Conservation (phyloP, 257 asterid genomes). For the Nicotiana sylvestris region DNA sequence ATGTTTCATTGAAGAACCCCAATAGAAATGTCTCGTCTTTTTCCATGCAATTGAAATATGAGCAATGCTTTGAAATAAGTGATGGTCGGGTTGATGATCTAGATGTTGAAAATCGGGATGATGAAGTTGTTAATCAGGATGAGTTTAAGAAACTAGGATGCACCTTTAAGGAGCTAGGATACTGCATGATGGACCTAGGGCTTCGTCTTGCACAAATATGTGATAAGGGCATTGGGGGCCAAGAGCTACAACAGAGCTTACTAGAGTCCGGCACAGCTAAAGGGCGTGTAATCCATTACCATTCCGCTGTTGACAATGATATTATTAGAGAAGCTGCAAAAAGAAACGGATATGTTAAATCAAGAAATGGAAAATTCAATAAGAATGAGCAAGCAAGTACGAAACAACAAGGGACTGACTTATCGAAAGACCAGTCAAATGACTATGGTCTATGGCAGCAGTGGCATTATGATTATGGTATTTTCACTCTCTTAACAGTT, state of each 20-base stretch:
- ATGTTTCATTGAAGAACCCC: conserved; percentile 61
- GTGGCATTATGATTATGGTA: conserved; percentile 95
- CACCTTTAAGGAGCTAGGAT: conserved; percentile 56
- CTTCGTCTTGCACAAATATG: conserved; percentile 66
- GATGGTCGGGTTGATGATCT: not conserved
- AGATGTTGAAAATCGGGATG: not conserved
- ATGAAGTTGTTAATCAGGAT: conserved; percentile 16
- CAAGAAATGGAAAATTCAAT: conserved; percentile 7
- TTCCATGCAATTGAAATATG: conserved; percentile 77
- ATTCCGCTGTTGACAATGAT: conserved; percentile 50
- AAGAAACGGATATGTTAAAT: conserved; percentile 19
- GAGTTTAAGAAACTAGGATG: conserved; percentile 52
- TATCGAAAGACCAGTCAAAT: conserved; percentile 6
- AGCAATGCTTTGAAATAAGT: conserved; percentile 20
- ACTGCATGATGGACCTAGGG: conserved; percentile 74
- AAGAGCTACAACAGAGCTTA: conserved; percentile 72
- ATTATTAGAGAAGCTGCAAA: conserved; percentile 37
- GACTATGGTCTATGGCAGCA: conserved; percentile 67
- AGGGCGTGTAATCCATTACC: conserved; percentile 85
- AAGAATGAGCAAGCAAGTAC: conserved; percentile 7
- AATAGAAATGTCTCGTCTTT: conserved; percentile 80
- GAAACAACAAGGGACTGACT: not conserved
- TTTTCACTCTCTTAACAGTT: conserved; percentile 62
- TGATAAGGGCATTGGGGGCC: conserved; percentile 53
- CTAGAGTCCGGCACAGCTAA: conserved; percentile 66